Evolutionary conservation across 345 rosid species (phyloP), one percentile per base, ranked within the genome.

Genomic region (Brassica carinata): DNA sequence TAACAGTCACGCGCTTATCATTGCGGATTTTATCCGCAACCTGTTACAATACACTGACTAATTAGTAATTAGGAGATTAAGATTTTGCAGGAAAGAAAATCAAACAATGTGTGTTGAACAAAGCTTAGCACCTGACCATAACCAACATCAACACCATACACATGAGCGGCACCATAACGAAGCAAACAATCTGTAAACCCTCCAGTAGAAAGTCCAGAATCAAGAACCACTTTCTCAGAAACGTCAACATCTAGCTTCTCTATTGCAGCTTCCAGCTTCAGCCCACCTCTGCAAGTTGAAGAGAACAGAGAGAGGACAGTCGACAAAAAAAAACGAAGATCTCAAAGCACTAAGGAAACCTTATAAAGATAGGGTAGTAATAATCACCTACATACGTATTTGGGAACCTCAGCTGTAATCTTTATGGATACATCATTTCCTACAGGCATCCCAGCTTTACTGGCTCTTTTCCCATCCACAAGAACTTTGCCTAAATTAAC

Each of bases 381-480:
- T 85, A 87, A 88, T 96, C 97, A 96, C 99, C 98, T 96, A 92
- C 99, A 96, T 92, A 93, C 98, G 69, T 85, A 96, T 93, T 93
- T 96, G 3, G 98, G 99, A 82, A 92, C 75, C 87, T 90, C 94
- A 15, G 93, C 97, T 71, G 48, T 87, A 57, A 93, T 93, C 80
- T 92, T 91, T 69, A 96, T 91, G 83, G 84, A 81, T 58, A 91
- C 76, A 69, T 82, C 87, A 63, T 87, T 89, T 8, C 95, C 89
- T 48, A 96, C 87, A 23, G 91, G 92, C 64, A 91, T 90, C 75
- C 97, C 98, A 4, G 99, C 99, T 87, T 92, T 96, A 80, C 79
- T 91, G 69, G 89, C 95, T 82, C 72, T 67, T 85, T 87, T 96
- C 38, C 98, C 99, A 84, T 93, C 88, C 27, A 96, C 99, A 58